phyloP scores from a whole-genome alignment of 2,329 filamentous ascomycete species.

The Cladophialophora exuberans region DNA sequence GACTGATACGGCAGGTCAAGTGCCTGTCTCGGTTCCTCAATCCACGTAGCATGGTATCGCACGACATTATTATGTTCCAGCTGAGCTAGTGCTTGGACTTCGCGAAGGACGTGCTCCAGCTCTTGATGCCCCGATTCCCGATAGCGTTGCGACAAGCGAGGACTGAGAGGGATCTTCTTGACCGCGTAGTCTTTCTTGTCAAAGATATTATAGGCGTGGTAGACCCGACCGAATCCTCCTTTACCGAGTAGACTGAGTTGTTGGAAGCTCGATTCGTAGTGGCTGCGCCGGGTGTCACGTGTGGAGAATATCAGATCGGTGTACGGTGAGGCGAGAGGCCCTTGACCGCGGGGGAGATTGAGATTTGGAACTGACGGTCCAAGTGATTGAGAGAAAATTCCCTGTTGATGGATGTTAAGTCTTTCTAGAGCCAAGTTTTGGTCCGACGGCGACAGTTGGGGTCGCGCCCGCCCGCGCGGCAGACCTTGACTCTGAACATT shows the following conservation, averaged over 20 bases:
- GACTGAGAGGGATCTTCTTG: slow-evolving; percentile 65
- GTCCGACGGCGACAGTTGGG: slow-evolving; percentile 17
- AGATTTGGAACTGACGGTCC: slow-evolving; percentile 30
- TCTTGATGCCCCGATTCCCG: slow-evolving; percentile 56
- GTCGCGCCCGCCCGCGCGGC: neutral
- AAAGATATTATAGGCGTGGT: slow-evolving; percentile 62
- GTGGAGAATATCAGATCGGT: slow-evolving; percentile 28
- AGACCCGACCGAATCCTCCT: slow-evolving; percentile 69
- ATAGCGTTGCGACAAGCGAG: slow-evolving; percentile 56
- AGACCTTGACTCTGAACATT: slow-evolving; percentile 41
- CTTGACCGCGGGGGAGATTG: slow-evolving; percentile 14
- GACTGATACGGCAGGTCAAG: slow-evolving; percentile 2
- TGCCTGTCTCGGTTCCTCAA: slow-evolving; percentile 48
- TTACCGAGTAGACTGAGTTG: slow-evolving; percentile 62
- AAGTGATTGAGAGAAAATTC: slow-evolving; percentile 12
- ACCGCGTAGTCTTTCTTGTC: slow-evolving; percentile 67
- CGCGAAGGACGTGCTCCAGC: slow-evolving; percentile 60
- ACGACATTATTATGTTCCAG: slow-evolving; percentile 69
- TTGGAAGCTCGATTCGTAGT: slow-evolving; percentile 56
- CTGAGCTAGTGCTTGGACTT: slow-evolving; percentile 64
- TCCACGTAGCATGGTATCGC: slow-evolving; percentile 67
- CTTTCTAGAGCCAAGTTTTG: slow-evolving; percentile 12
- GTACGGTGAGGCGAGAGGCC: slow-evolving; percentile 20
- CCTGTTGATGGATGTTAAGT: slow-evolving; percentile 9
- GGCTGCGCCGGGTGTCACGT: slow-evolving; percentile 39